Percentiles rank a stretch among this genome's conserved stretches.
These are phyloP conservation scores for Zangia roseola DNA, from an alignment of 768 basidiomycete genomes.

Conservation along the genomic window DNA sequence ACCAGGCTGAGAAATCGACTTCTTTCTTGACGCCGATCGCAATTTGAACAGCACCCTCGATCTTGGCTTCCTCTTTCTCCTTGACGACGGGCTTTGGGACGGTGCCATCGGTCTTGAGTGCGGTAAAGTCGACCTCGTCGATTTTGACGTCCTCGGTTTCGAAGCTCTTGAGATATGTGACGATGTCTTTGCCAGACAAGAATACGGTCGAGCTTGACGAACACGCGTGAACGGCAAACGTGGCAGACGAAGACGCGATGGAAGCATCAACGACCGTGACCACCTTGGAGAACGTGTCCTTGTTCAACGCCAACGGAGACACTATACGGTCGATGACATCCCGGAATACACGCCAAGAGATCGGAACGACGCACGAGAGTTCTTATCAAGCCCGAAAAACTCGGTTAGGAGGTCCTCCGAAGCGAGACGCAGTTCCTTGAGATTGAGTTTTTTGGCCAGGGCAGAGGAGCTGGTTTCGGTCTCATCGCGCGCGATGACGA, in stretches of 20 bases:
- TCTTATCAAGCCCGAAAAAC: slow-evolving; percentile 82
- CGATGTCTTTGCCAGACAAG: slow-evolving; percentile 74
- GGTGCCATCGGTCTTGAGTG: slow-evolving; percentile 50
- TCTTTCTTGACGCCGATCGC: slow-evolving; percentile 96
- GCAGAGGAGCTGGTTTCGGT: slow-evolving; percentile 80
- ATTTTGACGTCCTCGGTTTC: slow-evolving; percentile 65
- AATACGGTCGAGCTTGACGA: slow-evolving; percentile 74
- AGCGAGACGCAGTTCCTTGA: slow-evolving; percentile 88
- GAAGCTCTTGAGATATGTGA: slow-evolving; percentile 66
- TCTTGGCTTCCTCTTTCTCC: slow-evolving; percentile 74
- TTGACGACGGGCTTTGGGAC: slow-evolving; percentile 38
- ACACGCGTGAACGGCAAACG: slow-evolving; percentile 75
- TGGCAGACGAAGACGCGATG: slow-evolving; percentile 59
- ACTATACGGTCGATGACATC: slow-evolving; percentile 44
- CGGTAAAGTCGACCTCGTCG: slow-evolving; percentile 71
- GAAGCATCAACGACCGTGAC: slow-evolving; percentile 76
- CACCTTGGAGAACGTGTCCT: slow-evolving; percentile 64
- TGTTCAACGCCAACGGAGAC: slow-evolving; percentile 73
- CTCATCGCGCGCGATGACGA: slow-evolving; percentile 81
- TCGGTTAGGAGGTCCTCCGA: slow-evolving; percentile 83
- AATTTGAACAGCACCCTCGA: slow-evolving; percentile 86
- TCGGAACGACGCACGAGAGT: slow-evolving; percentile 64
- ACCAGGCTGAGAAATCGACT: slow-evolving; percentile 92
- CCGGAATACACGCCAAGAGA: neutral
- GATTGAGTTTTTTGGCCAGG: slow-evolving; percentile 73